Conservation (phyloP, 441 rosid species). For the Brassica hybrid region DNA sequence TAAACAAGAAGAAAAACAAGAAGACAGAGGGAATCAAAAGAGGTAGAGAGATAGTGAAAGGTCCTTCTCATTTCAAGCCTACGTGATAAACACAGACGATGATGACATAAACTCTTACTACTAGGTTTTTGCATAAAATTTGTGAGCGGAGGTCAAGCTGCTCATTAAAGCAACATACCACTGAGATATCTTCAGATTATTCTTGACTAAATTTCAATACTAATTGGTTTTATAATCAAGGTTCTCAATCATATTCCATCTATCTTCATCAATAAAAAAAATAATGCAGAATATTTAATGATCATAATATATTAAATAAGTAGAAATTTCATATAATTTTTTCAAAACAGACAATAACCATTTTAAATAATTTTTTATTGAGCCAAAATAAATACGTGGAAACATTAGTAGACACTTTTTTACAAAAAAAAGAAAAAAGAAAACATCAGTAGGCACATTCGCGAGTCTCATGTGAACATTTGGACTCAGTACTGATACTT, state of each 20-base stretch:
- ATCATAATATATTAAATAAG: too few species aligned
- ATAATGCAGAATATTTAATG: not conserved
- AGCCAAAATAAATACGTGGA: too few species aligned
- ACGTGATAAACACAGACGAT: slow-evolving; percentile 40
- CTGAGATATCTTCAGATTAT: slow-evolving; percentile 35
- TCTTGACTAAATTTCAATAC: not conserved
- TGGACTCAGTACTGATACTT: not conserved
- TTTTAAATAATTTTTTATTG: too few species aligned
- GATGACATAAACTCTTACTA: slow-evolving; percentile 40
- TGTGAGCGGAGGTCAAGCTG: slow-evolving; percentile 50
- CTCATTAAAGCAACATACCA: slow-evolving; percentile 44
- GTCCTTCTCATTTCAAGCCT: slow-evolving; percentile 37
- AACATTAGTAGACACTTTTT: too few species aligned
- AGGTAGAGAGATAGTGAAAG: slow-evolving; percentile 28
- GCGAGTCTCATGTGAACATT: not conserved
- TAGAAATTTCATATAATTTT: not conserved
- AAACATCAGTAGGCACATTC: not conserved
- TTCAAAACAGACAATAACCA: too few species aligned
- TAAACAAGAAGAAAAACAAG: slow-evolving; percentile 26
- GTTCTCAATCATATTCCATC: slow-evolving; percentile 39
- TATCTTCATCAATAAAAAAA: slow-evolving; percentile 30
- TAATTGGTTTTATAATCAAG: not conserved
- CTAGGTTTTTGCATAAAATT: slow-evolving; percentile 15
- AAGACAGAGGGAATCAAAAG: slow-evolving; percentile 43
- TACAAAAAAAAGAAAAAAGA: too few species aligned